Evolutionary conservation across 23 red algal species (phyloP), one percentile per base, ranked within the genome.

Genomic region (Chondrus crispus): DNA sequence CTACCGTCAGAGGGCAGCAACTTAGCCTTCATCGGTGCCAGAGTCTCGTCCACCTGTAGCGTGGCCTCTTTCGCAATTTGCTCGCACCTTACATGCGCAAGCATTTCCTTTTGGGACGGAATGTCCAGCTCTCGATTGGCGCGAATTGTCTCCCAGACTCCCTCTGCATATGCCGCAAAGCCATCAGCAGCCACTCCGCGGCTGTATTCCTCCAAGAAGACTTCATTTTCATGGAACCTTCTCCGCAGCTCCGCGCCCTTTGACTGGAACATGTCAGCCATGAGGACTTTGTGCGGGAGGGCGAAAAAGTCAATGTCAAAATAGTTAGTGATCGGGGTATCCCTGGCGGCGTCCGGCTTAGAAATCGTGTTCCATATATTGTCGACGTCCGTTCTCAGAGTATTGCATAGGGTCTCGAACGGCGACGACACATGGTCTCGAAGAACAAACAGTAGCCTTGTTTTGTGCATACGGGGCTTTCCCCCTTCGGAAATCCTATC

Each of bases 41-140:
- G 66, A 38, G 80, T 19, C 14, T 85, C 64, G 13, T 86, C 80
- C 20, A 85, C 75, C 38, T 10, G 38, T 12, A 41, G 54, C 18
- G 81, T 76, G 8, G 84, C 93, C 35, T 98, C 96, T 16, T 81
- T 66, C 2, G 90, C 94, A 78, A 98, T 96, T 85, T 96, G 84
- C 82, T 95, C 93, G 38, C 96, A 98, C 35, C 96, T 87, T 37
- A 98, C 91, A 55, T 85, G 80, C 43, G 96, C 93, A 19, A 98
- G 50, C 93, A 95, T 93, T 72, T 96, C 93, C 45, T 95, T 96
- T 46, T 98, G 93, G 18, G 96, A 85, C 0, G 96, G 96, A 81
- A 98, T 95, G 44, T 98, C 96, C 29, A 98, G 91, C 84, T 98
- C 96, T 46, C 87, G 84, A 76, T 96, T 96, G 16, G 89, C 88